phyloP scores from a whole-genome alignment of 1,139 yeast species.

The Blastobotrys petasosporus region DNA sequence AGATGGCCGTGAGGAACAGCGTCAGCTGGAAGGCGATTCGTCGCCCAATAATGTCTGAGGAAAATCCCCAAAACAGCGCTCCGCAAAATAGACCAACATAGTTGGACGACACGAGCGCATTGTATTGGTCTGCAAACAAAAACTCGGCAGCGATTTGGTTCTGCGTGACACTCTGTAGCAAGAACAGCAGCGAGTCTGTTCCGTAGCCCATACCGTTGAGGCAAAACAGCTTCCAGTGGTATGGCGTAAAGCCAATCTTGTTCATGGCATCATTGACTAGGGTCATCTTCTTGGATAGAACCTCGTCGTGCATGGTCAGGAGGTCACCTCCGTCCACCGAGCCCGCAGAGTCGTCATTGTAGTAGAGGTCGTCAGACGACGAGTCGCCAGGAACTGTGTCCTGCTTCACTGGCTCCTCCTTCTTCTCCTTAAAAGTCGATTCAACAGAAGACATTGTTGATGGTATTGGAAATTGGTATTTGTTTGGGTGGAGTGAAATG shows the following conservation, averaged over 20 bases:
- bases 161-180: constrained; percentile 42
- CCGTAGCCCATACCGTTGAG: constrained; percentile 55
- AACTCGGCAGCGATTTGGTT: constrained; percentile 25
- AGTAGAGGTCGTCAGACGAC: constrained; percentile 7
- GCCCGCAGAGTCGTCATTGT: constrained; percentile 6
- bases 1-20: constrained; percentile 44
- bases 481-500: too few species aligned
- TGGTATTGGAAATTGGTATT: too few species aligned
- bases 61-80: constrained; percentile 51
- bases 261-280: constrained; percentile 30
- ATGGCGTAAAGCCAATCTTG: constrained; percentile 28
- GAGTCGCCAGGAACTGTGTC: not conserved
- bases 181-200: constrained; percentile 52
- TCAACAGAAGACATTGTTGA: too few species aligned
- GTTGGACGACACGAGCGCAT: constrained; percentile 40
- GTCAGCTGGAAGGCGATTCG: constrained; percentile 51
- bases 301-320: constrained; percentile 16
- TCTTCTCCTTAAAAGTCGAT: too few species aligned
- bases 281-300: constrained; percentile 21
- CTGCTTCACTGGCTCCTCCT: too few species aligned
- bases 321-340: constrained; percentile 13
- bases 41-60: constrained; percentile 57
- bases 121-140: constrained; percentile 18
- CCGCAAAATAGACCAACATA: constrained; percentile 48
- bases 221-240: constrained; percentile 28